Base-by-base conservation (phyloP, 495 filamentous ascomycete species). In the Podospora pseudocomata region DNA sequence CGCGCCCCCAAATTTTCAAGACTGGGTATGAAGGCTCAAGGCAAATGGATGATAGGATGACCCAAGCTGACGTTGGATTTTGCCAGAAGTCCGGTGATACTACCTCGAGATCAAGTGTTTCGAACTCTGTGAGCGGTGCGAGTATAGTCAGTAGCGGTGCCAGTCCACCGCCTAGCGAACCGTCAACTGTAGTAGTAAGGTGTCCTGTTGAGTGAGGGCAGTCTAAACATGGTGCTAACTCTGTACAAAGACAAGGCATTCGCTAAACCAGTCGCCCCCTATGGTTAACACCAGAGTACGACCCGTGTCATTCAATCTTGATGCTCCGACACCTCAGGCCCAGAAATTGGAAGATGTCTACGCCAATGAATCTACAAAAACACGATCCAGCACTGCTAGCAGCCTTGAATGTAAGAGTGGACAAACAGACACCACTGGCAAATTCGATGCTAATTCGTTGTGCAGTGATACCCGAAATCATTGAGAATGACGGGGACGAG, bases 291-390 rank as follows among this genome's bases (percentile, higher is more conserved):
- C 93, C 23, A 83, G 88, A 64, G 80, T 95, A 20, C 81, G 87
- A 34, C 87, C 87, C 18, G 80, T 81, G n/a, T 80, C 80, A 49
- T 90, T 87, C 71, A 86, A 84, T 73, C 76, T 86, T 20, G 91
- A 96, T 58, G 83, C 86, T 70, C 86, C 88, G 55, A 97, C 93
- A 16, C 93, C 93, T 2, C 86, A 90, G 67, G 93, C 93, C 13
- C 92, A 96, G 73, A 94, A 90, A 58, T 80, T 92, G 62, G 89
- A 94, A 62, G 88, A 89, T 20, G 75, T 83, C 18, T 68, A 86
- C 54, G 77, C 80, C 6, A 73, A 58, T 9, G 85, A 85, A 39
- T 32, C 75, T 18, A 70, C 78, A 11, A 81, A 77, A 49, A 63
- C 81, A 39, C 76, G 83, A 19, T 82, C 85, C 6, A 83, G 79